Conservation (phyloP, 2,329 filamentous ascomycete genomes). For the Scedosporium dehoogii region DNA sequence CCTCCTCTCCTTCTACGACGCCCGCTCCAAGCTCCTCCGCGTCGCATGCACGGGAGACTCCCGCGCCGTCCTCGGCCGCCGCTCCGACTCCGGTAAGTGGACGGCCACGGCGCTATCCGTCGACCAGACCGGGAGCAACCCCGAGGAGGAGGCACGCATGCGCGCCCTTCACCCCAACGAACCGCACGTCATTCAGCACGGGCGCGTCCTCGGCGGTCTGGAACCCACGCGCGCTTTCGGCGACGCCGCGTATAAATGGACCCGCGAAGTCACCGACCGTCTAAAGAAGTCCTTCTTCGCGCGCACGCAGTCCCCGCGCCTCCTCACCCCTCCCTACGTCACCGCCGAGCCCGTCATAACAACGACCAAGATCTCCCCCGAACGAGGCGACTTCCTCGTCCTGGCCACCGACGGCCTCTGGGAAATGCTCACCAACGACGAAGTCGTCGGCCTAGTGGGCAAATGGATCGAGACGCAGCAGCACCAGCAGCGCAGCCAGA, state of each 20-base stretch:
- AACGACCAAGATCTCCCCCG: slow-evolving; percentile 81
- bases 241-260: slow-evolving; percentile 97
- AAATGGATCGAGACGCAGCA: slow-evolving; percentile 87
- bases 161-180: slow-evolving; percentile 83
- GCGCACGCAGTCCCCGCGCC: slow-evolving; percentile 60
- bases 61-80: slow-evolving; percentile 82
- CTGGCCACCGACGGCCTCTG: slow-evolving; percentile 94
- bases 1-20: slow-evolving; percentile 92
- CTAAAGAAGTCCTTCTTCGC: slow-evolving; percentile 84
- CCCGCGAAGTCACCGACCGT: slow-evolving; percentile 68
- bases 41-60: slow-evolving; percentile 95
- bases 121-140: slow-evolving; percentile 87
- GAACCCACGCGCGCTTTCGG: slow-evolving; percentile 94
- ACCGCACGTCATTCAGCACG: slow-evolving; percentile 76
- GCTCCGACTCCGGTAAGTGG: slow-evolving; percentile 76
- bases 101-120: slow-evolving; percentile 79
- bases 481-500: slow-evolving; percentile 60
- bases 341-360: slow-evolving; percentile 93
- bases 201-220: slow-evolving; percentile 80
- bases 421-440: slow-evolving; percentile 99
- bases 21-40: slow-evolving; percentile 72
- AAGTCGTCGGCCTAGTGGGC: slow-evolving; percentile 91
- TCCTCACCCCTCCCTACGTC: slow-evolving; percentile 92
- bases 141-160: slow-evolving; percentile 72
- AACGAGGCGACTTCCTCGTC: slow-evolving; percentile 88